Percentiles rank a stretch among this genome's conserved stretches.
phyloP scores from a whole-genome alignment of 2,329 filamentous ascomycete genomes.

The Alternaria atra region DNA sequence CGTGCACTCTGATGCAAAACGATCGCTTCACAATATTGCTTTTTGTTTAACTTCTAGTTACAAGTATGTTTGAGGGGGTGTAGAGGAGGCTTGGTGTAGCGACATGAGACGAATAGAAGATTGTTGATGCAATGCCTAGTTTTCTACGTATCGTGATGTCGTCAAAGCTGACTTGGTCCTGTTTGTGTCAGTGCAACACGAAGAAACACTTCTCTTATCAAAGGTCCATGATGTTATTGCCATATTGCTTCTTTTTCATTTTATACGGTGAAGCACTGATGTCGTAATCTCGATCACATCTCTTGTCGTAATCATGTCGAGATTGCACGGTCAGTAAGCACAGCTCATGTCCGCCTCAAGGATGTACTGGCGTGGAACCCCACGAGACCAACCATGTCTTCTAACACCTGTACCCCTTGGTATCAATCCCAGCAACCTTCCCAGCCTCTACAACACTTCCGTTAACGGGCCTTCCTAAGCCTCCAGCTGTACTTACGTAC shows the following conservation, averaged over 20 bases:
- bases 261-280: not conserved
- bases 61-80: not conserved
- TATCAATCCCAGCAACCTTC: constrained; percentile 17
- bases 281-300: not conserved
- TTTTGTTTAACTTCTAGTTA: constrained; percentile 20
- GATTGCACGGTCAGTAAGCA: not conserved
- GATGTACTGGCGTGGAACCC: not conserved
- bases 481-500: not conserved
- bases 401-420: constrained; percentile 2
- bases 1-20: constrained; percentile 6
- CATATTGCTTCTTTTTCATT: not conserved
- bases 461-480: not conserved
- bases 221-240: not conserved
- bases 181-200: too few relatives aligned
- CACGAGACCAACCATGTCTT: not conserved
- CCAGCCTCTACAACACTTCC: constrained; percentile 17
- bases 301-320: not conserved
- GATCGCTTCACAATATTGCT: constrained; percentile 13
- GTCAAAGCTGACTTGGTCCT: not conserved
- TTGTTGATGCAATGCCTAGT: not conserved
- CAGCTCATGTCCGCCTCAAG: not conserved
- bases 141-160: not conserved
- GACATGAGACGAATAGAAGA: constrained; percentile 9
- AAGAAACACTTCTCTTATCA: too few relatives aligned
- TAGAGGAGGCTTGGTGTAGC: constrained; percentile 24